A percentile compares a stretch with the other conserved stretches of the same genome.
Evolutionary conservation across 2,329 filamentous ascomycete genomes (phyloP).

Genomic region (Paraphaeosphaeria minitans): DNA sequence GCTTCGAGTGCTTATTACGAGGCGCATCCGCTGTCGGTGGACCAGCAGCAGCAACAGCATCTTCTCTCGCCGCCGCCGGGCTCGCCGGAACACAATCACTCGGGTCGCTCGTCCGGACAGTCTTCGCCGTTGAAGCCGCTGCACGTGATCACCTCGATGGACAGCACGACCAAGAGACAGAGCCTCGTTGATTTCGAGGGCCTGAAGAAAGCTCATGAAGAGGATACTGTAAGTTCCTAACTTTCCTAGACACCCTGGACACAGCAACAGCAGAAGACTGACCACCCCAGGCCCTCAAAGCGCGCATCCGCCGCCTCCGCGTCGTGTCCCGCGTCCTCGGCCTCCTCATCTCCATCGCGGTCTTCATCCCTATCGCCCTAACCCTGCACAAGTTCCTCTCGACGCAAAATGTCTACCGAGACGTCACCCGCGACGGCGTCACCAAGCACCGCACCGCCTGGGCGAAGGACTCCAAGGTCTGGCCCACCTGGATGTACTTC

Average conservation of each 20-base stretch:
- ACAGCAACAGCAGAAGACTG: neutral
- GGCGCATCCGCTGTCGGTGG: neutral
- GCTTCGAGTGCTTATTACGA: conserved; percentile 9
- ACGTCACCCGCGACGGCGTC: conserved; percentile 23
- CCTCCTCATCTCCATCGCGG: conserved; percentile 41
- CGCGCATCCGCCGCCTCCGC: conserved; percentile 45
- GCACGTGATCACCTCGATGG: conserved; percentile 17
- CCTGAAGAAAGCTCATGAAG: conserved; percentile 20
- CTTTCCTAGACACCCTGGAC: neutral
- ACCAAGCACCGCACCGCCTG: conserved; percentile 45
- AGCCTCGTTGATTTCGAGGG: conserved; percentile 23
- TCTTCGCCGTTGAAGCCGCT: conserved; percentile 24
- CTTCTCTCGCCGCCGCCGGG: conserved; percentile 2
- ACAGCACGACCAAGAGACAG: conserved; percentile 12
- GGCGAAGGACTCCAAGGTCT: conserved; percentile 43
- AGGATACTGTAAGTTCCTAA: conserved; percentile 26
- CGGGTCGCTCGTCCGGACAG: conserved; percentile 9
- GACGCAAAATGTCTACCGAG: conserved; percentile 38
- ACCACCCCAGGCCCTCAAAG: conserved; percentile 41
- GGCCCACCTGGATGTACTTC: conserved; percentile 51
- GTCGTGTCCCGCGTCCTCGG: conserved; percentile 43
- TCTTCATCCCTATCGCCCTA: conserved; percentile 43
- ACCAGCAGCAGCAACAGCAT: conserved; percentile 12
- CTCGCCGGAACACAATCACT: neutral
- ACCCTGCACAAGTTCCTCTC: conserved; percentile 47